Percentiles rank a stretch among this genome's conserved stretches.
Conservation (phyloP, 306 rosid genomes). For the Elaeagnus macrophylla region DNA sequence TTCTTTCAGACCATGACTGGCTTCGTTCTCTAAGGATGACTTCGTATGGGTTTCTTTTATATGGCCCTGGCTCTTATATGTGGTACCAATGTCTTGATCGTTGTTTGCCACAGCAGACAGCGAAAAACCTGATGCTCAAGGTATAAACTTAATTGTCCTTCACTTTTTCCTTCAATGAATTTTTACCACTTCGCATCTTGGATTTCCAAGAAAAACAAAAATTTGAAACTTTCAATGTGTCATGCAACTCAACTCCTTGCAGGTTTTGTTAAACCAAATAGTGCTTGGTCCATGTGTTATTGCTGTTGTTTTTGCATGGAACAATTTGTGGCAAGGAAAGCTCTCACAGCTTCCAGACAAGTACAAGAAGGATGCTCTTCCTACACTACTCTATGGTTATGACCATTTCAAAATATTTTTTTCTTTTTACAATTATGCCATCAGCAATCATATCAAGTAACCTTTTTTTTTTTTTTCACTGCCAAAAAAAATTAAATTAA, state of each 20-base stretch:
- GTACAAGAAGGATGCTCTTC: conserved; percentile 71
- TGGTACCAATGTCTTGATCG: conserved; percentile 86
- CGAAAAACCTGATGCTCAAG: conserved; percentile 59
- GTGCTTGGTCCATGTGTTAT: conserved; percentile 85
- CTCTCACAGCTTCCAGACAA: conserved; percentile 72
- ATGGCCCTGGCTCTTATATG: conserved; percentile 93
- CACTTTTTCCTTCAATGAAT: neutral
- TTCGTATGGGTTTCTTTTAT: conserved; percentile 79
- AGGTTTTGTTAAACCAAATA: conserved; percentile 90
- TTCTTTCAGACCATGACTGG: conserved; percentile 70
- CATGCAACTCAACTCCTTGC: conserved; percentile 9
- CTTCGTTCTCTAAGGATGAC: conserved; percentile 78
- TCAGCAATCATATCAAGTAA: conserved; percentile 6
- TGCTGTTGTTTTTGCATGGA: conserved; percentile 92
- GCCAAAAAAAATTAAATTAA: neutral
- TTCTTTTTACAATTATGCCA: conserved; percentile 9
- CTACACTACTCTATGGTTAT: conserved; percentile 66
- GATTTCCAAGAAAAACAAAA: neutral
- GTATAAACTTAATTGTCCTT: conserved; percentile 26
- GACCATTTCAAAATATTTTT: conserved; percentile 3
- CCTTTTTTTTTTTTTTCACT: no score
- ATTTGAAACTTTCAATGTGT: neutral
- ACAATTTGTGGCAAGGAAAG: conserved; percentile 71
- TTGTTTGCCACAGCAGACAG: conserved; percentile 47
- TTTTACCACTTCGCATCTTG: neutral